Percentiles rank a stretch among this genome's conserved stretches.
Evolutionary conservation across 2,329 filamentous ascomycete species (phyloP).

Genomic region (Clarireedia paspali): DNA sequence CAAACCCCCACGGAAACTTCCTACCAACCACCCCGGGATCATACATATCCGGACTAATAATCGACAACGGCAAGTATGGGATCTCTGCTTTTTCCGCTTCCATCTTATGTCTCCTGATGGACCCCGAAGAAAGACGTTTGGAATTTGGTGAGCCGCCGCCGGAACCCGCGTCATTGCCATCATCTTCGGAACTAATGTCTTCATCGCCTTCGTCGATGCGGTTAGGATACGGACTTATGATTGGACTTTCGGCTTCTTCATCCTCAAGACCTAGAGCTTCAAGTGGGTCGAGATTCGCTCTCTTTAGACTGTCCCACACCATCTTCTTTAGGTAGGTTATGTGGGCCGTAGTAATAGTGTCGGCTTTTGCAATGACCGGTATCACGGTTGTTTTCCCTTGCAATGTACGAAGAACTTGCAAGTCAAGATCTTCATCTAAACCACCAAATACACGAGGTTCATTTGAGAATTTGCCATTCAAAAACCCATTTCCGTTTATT

Average conservation of each 20-base stretch:
- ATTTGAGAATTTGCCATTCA: constrained; percentile 41
- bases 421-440: constrained; percentile 80
- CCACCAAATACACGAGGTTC: constrained; percentile 49
- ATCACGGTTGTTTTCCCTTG: constrained; percentile 93
- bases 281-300: constrained; percentile 78
- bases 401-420: constrained; percentile 81
- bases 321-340: constrained; percentile 88
- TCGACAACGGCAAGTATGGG: constrained; percentile 79
- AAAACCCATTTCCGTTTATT: constrained; percentile 41
- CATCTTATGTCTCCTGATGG: constrained; percentile 29
- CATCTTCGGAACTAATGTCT: constrained; percentile 29
- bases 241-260: constrained; percentile 51
- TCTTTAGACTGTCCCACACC: constrained; percentile 82
- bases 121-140: constrained; percentile 27
- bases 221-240: constrained; percentile 29
- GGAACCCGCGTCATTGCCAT: constrained; percentile 12
- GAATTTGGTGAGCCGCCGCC: constrained; percentile 19
- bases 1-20: constrained; percentile 93
- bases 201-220: constrained; percentile 51
- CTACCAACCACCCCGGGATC: constrained; percentile 73
- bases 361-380: constrained; percentile 91
- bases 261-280: constrained; percentile 80
- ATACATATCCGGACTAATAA: constrained; percentile 90
- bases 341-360: constrained; percentile 91
- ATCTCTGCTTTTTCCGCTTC: constrained; percentile 41